A percentile compares a stretch with the other conserved stretches of the same genome.
Evolutionary conservation across 495 filamentous ascomycete species (phyloP).

Genomic region (Podospora fimiseda): DNA sequence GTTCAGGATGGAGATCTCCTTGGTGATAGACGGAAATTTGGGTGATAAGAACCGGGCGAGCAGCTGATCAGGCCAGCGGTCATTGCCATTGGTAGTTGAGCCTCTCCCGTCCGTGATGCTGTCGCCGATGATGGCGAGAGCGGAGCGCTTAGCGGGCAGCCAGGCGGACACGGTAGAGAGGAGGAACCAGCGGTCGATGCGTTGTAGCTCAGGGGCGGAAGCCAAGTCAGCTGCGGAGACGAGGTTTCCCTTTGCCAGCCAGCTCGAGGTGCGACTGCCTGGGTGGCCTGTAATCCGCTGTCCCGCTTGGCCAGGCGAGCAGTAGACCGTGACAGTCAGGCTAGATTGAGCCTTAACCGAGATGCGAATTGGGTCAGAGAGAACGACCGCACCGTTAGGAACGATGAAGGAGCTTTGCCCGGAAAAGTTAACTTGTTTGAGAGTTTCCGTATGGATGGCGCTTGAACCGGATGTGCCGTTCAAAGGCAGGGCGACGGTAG

Average conservation of each 20-base stretch:
- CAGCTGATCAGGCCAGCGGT: constrained; percentile 59
- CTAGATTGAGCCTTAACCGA: constrained; percentile 35
- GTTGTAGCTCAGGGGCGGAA: constrained; percentile 14
- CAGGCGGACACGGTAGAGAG: constrained; percentile 49
- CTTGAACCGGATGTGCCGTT: constrained; percentile 37
- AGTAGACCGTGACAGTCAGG: constrained; percentile 50
- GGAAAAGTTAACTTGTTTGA: constrained; percentile 47
- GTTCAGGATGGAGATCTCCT: constrained; percentile 47
- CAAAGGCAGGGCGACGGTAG: constrained; percentile 46
- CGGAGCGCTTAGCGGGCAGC: constrained; percentile 12
- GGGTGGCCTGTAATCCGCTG: constrained; percentile 54
- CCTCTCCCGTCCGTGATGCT: constrained; percentile 62
- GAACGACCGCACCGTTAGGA: constrained; percentile 47
- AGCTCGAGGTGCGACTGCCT: constrained; percentile 52
- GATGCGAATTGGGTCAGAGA: constrained; percentile 55
- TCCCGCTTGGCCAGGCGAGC: constrained; percentile 45
- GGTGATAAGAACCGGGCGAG: constrained; percentile 39
- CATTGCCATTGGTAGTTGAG: constrained; percentile 53
- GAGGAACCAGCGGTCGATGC: constrained; percentile 45
- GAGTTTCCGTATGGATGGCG: constrained; percentile 35
- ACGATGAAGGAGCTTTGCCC: constrained; percentile 38
- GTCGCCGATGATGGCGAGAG: constrained; percentile 58
- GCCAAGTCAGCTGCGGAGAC: constrained; percentile 33
- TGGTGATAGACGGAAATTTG: constrained; percentile 9
- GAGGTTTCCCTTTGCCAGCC: constrained; percentile 43